These are phyloP conservation scores for Didymellaceae sp. DNA, from an alignment of 2,329 filamentous ascomycete species.

Conservation along the genomic window DNA sequence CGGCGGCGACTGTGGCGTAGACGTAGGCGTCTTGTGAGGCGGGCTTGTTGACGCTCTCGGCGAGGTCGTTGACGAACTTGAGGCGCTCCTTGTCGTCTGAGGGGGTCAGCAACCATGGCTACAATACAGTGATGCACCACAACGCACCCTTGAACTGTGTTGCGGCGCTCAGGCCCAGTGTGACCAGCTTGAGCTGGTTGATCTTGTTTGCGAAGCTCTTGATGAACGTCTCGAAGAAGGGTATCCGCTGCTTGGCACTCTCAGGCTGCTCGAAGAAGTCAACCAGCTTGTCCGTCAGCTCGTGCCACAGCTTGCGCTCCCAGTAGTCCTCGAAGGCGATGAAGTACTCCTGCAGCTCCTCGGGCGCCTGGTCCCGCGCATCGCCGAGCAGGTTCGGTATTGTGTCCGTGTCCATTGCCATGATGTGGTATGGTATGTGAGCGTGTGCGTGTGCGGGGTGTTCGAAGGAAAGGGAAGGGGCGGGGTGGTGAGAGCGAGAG, in stretches of 20 bases:
- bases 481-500: constrained; percentile 5
- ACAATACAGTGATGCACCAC: not conserved
- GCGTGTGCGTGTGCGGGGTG: constrained; percentile 1
- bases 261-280: constrained; percentile 84
- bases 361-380: constrained; percentile 85
- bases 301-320: constrained; percentile 99
- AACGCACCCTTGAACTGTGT: constrained; percentile 76
- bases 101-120: constrained; percentile 30
- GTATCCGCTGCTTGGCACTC: constrained; percentile 83
- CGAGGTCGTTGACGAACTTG: constrained; percentile 80
- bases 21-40: constrained; percentile 95
- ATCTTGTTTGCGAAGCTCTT: constrained; percentile 97
- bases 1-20: constrained; percentile 89
- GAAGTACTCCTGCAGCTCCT: constrained; percentile 86
- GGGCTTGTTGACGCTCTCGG: constrained; percentile 87
- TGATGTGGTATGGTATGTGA: constrained; percentile 22
- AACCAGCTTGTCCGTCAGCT: constrained; percentile 88
- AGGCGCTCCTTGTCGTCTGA: constrained; percentile 86
- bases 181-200: constrained; percentile 97
- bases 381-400: constrained; percentile 92
- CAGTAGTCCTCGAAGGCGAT: constrained; percentile 94
- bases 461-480: constrained; percentile 13
- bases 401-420: constrained; percentile 79
- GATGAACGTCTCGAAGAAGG: constrained; percentile 93
- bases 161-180: constrained; percentile 84